These are phyloP conservation scores for Aspergillus conjunctus DNA, from an alignment of 495 filamentous ascomycete genomes.

Conservation along the genomic window DNA sequence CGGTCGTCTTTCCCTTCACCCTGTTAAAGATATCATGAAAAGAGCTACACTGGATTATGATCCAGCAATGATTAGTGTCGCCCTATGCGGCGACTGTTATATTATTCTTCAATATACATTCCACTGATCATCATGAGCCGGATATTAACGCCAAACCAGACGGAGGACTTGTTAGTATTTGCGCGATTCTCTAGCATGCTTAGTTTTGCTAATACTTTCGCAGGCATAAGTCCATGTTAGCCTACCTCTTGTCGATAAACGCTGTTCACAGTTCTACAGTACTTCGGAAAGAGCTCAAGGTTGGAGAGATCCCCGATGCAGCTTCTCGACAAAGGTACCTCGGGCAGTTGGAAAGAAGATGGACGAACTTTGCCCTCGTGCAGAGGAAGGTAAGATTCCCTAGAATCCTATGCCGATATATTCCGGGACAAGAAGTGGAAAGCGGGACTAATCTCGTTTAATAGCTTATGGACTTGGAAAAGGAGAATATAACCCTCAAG, in stretches of 20 bases:
- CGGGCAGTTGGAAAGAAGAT: constrained; percentile 88
- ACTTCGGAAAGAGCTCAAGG: constrained; percentile 53
- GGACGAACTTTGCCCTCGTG: constrained; percentile 88
- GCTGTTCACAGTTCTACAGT: constrained; percentile 64
- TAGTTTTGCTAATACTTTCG: constrained; percentile 36
- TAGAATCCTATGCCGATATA: constrained; percentile 1
- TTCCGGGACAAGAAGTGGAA: neutral
- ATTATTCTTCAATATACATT: neutral
- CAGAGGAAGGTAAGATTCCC: constrained; percentile 74
- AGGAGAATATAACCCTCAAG: constrained; percentile 68
- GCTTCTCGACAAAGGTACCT: constrained; percentile 84
- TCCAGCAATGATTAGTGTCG: neutral
- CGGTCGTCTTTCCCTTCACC: neutral
- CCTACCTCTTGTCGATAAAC: constrained; percentile 74
- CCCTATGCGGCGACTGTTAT: too few species aligned
- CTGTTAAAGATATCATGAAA: neutral
- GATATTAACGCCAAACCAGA: constrained; percentile 72
- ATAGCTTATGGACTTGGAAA: constrained; percentile 93
- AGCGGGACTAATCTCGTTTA: constrained; percentile 3
- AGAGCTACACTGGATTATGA: neutral
- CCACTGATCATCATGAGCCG: constrained; percentile 56
- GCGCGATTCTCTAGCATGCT: neutral
- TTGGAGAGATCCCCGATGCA: constrained; percentile 72
- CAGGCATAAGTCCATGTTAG: constrained; percentile 87
- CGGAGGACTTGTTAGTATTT: constrained; percentile 76